Base-by-base conservation (phyloP, 2,329 filamentous ascomycete genomes). In the Cladophialophora carrionii region DNA sequence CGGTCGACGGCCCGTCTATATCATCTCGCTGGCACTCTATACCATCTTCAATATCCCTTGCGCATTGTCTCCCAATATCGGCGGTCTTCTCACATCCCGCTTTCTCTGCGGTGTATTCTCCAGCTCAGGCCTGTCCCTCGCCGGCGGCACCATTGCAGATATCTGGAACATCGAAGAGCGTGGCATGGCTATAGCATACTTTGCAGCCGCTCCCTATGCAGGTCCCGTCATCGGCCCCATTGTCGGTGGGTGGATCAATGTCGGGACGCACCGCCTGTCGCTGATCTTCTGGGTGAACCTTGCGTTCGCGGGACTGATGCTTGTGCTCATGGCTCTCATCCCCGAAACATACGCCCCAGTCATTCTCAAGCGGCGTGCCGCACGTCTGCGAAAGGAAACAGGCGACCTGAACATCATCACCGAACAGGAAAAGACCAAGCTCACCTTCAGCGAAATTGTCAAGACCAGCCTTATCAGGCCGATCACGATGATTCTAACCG, bases 101-200 rank as follows among this genome's bases (percentile, higher is more conserved):
- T 81, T 87, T 56, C 90, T 96, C 65, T 26, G 90, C 90, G 5
- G 90, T 90, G 0, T 91, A 90, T 0, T 95, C 94, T 74, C 83
- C 93, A 57, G 91, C 90, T 0, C 91, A 90, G 59, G 90, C 89
- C 2, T 74, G 17, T 62, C 63, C 5, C 71, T 78, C 37, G 76
- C 73, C 6, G 73, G 74, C 43, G 78, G 79, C 34, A 76, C 81
- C 2, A 69, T 81, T 3, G 79, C 79, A 49, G 85, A 87, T 71
- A 77, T 82, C 17, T 87, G 84, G 77, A 74, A 75, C 10, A 78
- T 85, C 1, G 85, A 87, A 68, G 78, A 88, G 72, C 81, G 86
- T 70, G 86, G 86, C 6, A 78, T 77, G 62, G 84, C 85, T 1
- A 82, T 88, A 57, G 81, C 81, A 0, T 78, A 87, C n/a, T 87